Percentiles rank a stretch among this genome's conserved stretches.
Evolutionary conservation across 225 moss, liverwort and hornwort species (phyloP).

Genomic region (Physcomitrium patens): DNA sequence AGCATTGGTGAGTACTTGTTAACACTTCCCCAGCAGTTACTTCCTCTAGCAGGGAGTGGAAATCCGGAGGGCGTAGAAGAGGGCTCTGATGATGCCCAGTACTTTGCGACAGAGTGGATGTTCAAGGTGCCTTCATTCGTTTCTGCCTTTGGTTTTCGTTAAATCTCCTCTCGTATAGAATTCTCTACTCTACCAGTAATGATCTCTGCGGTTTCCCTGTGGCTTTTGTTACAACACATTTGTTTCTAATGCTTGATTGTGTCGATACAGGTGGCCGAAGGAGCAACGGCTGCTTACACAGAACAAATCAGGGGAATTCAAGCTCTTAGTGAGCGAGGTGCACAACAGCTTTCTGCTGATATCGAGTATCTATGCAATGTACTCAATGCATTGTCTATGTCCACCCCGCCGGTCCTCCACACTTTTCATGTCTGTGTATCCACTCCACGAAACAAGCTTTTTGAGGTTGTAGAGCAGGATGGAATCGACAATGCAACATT

Average conservation of each 20-base stretch:
- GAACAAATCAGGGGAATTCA: constrained; percentile 97
- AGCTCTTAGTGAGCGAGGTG: constrained; percentile 81
- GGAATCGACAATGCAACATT: constrained; percentile 78
- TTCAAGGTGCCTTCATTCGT: constrained; percentile 69
- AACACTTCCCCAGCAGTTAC: constrained; percentile 92
- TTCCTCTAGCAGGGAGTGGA: constrained; percentile 73
- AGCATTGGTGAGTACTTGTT: constrained; percentile 97
- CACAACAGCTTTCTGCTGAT: constrained; percentile 92
- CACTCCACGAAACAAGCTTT: constrained; percentile 70
- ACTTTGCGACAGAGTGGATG: constrained; percentile 99
- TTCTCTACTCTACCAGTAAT: neutral
- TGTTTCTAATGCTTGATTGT: constrained; percentile 8
- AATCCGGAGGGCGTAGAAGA: constrained; percentile 71
- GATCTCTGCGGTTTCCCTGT: neutral
- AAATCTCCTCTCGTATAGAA: neutral
- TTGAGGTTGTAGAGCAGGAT: constrained; percentile 75
- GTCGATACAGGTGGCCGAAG: constrained; percentile 85
- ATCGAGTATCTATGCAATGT: constrained; percentile 97
- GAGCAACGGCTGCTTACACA: constrained; percentile 85
- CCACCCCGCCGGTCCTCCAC: constrained; percentile 76
- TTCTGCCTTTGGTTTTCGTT: constrained; percentile 3
- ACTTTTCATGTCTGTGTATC: constrained; percentile 92
- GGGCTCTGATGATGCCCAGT: constrained; percentile 84
- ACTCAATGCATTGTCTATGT: constrained; percentile 91
- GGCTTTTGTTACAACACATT: neutral